A percentile compares a stretch with the other conserved stretches of the same genome.
These are phyloP conservation scores for Trichophyton equinum DNA, from an alignment of 2,329 filamentous ascomycete species.

Conservation along the genomic window DNA sequence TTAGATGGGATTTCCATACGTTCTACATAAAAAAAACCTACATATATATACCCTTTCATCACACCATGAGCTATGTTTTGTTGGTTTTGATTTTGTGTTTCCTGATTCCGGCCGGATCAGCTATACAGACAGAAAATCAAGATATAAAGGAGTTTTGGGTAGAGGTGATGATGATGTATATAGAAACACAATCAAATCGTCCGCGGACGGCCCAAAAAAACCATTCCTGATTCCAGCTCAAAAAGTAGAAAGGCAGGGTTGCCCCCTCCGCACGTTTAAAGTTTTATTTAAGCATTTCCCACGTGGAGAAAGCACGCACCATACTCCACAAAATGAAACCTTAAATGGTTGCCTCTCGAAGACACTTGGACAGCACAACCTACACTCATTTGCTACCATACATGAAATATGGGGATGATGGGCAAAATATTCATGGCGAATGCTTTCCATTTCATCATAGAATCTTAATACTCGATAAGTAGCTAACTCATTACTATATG, in stretches of 20 bases:
- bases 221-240: background rate
- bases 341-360: background rate
- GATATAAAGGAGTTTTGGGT: background rate
- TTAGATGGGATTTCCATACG: background rate
- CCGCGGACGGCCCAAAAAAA: background rate
- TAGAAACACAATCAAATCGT: slow-evolving; percentile 2
- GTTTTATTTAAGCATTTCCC: background rate
- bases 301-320: background rate
- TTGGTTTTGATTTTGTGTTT: background rate
- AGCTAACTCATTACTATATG: too few species aligned
- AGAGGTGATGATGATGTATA: background rate
- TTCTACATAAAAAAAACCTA: background rate
- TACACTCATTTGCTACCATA: background rate
- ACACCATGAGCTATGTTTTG: background rate
- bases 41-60: background rate
- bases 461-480: too few species aligned
- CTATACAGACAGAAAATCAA: background rate
- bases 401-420: too few species aligned
- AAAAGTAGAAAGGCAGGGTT: background rate
- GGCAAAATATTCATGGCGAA: too few species aligned
- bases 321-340: background rate
- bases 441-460: too few species aligned
- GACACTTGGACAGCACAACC: background rate
- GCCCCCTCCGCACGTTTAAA: background rate
- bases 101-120: slow-evolving; percentile 1